Evolutionary conservation across 1,284 basidiomycete species (phyloP).

Genomic region (Gymnopus androsaceus): DNA sequence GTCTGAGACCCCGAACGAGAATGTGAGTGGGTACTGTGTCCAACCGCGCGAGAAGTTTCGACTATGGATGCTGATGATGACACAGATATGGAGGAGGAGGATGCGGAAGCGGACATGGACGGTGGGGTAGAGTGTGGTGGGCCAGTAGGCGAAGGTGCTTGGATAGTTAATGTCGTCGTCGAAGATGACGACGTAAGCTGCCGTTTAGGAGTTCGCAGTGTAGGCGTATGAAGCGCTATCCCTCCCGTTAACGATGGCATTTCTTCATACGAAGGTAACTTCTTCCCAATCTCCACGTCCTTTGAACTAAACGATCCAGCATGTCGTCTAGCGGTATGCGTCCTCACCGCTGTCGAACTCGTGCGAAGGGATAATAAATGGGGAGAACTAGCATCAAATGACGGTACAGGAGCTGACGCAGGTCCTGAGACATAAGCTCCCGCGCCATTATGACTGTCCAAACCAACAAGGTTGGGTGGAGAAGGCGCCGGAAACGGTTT

Average conservation of each 20-base stretch:
- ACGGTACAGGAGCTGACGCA: slow-evolving; percentile 20
- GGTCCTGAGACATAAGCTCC: slow-evolving; percentile 26
- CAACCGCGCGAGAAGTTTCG: slow-evolving; percentile 18
- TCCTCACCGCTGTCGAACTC: slow-evolving; percentile 32
- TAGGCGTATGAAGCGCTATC: slow-evolving; percentile 39
- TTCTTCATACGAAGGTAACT: slow-evolving; percentile 68
- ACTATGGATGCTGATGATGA: slow-evolving; percentile 13
- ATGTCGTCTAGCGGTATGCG: slow-evolving; percentile 74
- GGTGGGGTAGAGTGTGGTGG: neutral
- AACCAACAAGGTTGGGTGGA: slow-evolving; percentile 19
- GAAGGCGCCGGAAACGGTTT: slow-evolving; percentile 34
- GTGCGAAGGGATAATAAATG: slow-evolving; percentile 27
- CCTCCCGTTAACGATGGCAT: slow-evolving; percentile 35
- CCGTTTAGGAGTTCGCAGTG: slow-evolving; percentile 51
- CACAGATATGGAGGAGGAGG: slow-evolving; percentile 16
- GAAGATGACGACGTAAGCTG: slow-evolving; percentile 24
- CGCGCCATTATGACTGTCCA: slow-evolving; percentile 14
- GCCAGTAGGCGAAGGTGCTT: slow-evolving; percentile 23
- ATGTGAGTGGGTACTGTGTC: slow-evolving; percentile 34
- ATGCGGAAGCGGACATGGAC: slow-evolving; percentile 13
- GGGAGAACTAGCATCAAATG: slow-evolving; percentile 18
- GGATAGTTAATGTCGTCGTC: slow-evolving; percentile 19
- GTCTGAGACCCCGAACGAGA: slow-evolving; percentile 60
- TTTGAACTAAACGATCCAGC: slow-evolving; percentile 92
- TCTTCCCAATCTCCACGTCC: slow-evolving; percentile 87